phyloP scores from a whole-genome alignment of 208 protist genomes.

The Herpetomonas samuelpessoai region DNA sequence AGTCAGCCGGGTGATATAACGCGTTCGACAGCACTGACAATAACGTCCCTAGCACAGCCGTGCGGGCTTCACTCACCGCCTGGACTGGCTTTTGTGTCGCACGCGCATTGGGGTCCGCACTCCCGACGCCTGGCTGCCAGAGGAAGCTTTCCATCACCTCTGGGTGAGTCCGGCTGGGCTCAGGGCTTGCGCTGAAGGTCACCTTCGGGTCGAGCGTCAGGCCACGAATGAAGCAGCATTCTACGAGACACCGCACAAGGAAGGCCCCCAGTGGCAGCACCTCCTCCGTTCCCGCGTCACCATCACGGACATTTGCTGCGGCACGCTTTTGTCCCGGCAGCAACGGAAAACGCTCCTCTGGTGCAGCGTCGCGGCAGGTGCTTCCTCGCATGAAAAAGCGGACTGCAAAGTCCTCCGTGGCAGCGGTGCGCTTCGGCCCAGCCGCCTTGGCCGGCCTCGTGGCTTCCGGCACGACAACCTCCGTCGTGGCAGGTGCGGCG shows the following conservation, averaged over 20 bases:
- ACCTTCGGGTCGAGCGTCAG: slow-evolving; percentile 35
- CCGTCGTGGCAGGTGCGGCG: no score
- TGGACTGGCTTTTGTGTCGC: slow-evolving; percentile 7
- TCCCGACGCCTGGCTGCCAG: slow-evolving; percentile 64
- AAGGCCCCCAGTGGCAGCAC: slow-evolving; percentile 31
- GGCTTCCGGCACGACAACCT: no score
- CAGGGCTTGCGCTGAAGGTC: slow-evolving; percentile 16
- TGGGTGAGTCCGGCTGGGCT: slow-evolving; percentile 31
- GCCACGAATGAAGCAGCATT: slow-evolving; percentile 83
- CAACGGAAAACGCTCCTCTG: slow-evolving; percentile 34
- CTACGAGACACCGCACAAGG: slow-evolving; percentile 64
- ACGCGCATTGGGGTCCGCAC: slow-evolving; percentile 20
- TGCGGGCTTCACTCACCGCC: slow-evolving; percentile 29
- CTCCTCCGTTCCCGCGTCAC: neutral
- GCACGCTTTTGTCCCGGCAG: slow-evolving; percentile 28
- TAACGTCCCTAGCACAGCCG: slow-evolving; percentile 53
- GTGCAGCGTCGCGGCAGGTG: slow-evolving; percentile 59
- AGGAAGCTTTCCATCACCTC: slow-evolving; percentile 52
- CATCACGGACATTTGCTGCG: neutral
- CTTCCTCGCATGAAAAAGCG: slow-evolving; percentile 71
- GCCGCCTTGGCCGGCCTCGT: no score
- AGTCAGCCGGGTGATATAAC: slow-evolving; percentile 42
- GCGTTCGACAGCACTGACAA: slow-evolving; percentile 44
- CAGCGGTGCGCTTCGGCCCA: slow-evolving; percentile 38
- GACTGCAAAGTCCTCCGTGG: slow-evolving; percentile 59